Evolutionary conservation across 192 early-diverging fungal genomes (phyloP).

Genomic region (Backusella luteola): DNA sequence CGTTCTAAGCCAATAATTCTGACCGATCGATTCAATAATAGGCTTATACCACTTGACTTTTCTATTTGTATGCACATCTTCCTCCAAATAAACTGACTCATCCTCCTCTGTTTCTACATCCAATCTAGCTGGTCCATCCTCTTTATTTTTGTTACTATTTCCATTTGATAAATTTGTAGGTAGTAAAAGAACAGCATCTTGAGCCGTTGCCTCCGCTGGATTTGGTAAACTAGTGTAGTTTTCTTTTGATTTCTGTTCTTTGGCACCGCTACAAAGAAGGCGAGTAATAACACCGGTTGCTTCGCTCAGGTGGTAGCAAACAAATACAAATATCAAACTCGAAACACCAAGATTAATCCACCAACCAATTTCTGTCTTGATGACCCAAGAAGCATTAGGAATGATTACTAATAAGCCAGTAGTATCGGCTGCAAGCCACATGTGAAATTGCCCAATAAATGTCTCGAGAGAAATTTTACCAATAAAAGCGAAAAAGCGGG

Average conservation of each 20-base stretch:
- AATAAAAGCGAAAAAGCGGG: constrained; percentile 53
- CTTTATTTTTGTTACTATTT: not conserved
- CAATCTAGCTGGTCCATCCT: not conserved
- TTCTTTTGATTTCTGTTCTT: constrained; percentile 4
- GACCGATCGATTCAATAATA: not conserved
- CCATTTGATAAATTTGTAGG: not conserved
- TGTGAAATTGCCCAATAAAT: constrained; percentile 79
- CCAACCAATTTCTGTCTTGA: constrained; percentile 38
- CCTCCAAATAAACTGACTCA: not conserved
- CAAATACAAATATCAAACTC: constrained; percentile 47
- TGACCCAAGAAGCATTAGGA: constrained; percentile 43
- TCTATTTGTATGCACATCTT: constrained; percentile 3
- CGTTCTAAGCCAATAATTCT: constrained; percentile 10
- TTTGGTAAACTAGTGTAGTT: not conserved
- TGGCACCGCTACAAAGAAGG: constrained; percentile 20
- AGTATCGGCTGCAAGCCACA: constrained; percentile 76
- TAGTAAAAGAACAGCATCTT: constrained; percentile 22
- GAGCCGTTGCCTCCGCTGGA: not conserved
- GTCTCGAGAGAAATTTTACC: constrained; percentile 71
- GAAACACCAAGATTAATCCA: constrained; percentile 48
- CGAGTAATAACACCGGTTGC: constrained; percentile 40
- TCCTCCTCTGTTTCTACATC: not conserved
- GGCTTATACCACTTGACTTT: not conserved
- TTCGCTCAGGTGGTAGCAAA: constrained; percentile 46
- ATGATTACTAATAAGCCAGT: constrained; percentile 62